Conservation (phyloP, 164 flowering plant species). For the Magnolia sinica region DNA sequence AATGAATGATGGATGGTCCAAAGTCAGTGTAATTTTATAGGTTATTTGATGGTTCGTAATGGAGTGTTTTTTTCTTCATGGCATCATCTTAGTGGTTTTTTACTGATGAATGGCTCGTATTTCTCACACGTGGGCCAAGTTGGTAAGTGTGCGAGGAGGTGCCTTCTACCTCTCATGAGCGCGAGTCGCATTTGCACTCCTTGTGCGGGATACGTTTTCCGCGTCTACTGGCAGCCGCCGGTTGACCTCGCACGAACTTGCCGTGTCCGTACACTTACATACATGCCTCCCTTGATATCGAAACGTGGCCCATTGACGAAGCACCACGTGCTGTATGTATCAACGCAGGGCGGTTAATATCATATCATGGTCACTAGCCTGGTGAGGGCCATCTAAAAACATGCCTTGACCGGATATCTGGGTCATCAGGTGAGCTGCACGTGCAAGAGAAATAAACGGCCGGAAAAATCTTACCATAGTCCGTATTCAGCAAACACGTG, state of each 20-base stretch:
- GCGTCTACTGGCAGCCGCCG: slow-evolving; percentile 11
- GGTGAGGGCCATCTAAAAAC: background rate
- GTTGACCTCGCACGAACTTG: slow-evolving; percentile 2
- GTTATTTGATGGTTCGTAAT: too few species aligned
- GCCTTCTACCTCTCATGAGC: background rate
- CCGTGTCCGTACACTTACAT: background rate
- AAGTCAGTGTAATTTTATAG: too few species aligned
- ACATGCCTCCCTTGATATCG: background rate
- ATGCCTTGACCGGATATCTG: too few species aligned
- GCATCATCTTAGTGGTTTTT: background rate
- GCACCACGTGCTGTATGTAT: background rate
- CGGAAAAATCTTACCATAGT: too few species aligned
- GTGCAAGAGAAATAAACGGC: too few species aligned
- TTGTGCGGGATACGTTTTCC: background rate
- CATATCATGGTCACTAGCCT: background rate
- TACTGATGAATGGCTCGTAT: background rate
- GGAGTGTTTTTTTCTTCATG: too few species aligned
- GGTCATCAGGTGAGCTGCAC: too few species aligned
- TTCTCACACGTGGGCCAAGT: background rate
- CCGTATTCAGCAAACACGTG: too few species aligned
- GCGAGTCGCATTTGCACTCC: background rate
- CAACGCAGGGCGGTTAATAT: background rate
- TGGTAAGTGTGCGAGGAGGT: background rate
- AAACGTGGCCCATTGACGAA: background rate
- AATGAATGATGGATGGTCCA: too few species aligned